Percentiles rank a stretch among this genome's conserved stretches.
These are phyloP conservation scores for Eucalyptus leucophloia DNA, from an alignment of 345 rosid genomes.

Conservation along the genomic window DNA sequence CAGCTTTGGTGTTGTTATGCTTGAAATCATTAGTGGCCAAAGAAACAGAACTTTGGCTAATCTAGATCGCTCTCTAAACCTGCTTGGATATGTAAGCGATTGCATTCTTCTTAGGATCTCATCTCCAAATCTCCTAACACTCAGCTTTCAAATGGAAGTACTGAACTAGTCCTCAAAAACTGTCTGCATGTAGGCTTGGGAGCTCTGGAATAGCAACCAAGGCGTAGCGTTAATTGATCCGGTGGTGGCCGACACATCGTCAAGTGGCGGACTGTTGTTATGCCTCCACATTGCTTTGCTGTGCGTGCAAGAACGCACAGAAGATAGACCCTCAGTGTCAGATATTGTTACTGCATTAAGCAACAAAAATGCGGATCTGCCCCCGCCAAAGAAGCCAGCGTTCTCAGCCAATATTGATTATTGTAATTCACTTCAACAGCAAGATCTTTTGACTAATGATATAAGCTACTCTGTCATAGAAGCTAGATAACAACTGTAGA, in stretches of 20 bases:
- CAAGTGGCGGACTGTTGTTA: not conserved
- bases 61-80: not conserved
- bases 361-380: not conserved
- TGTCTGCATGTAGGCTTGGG: slow-evolving; percentile 8
- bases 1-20: slow-evolving; percentile 13
- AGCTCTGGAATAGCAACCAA: not conserved
- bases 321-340: slow-evolving; percentile 10
- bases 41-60: not conserved
- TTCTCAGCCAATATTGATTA: not conserved
- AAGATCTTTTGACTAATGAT: not conserved
- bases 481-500: not conserved
- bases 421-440: not conserved
- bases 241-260: not conserved
- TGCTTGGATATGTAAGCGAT: slow-evolving; percentile 5
- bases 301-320: slow-evolving; percentile 9
- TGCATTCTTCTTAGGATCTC: not conserved
- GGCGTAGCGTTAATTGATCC: not conserved
- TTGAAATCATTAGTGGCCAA: slow-evolving; percentile 12
- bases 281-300: slow-evolving; percentile 14
- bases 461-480: not conserved
- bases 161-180: not conserved
- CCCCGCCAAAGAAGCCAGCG: slow-evolving; percentile 9
- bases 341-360: slow-evolving; percentile 2
- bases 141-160: not conserved
- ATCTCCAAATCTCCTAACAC: not conserved